These are phyloP conservation scores for Mycena filopes DNA, from an alignment of 768 basidiomycete species.

Conservation along the genomic window DNA sequence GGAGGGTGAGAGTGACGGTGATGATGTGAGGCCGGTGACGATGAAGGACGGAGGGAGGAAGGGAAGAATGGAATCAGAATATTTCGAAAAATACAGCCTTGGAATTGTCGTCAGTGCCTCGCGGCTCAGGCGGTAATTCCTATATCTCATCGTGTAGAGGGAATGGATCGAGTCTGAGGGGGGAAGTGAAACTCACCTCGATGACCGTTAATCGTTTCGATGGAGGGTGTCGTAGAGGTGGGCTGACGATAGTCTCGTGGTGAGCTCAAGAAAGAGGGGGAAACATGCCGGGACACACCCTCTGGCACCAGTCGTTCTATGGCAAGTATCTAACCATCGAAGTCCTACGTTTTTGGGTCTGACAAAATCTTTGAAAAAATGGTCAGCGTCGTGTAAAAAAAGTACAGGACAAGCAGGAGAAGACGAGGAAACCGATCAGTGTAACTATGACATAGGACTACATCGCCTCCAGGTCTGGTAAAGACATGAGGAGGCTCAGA, in stretches of 20 bases:
- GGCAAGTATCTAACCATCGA: too few species aligned
- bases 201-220: too few species aligned
- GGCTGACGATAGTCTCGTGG: too few species aligned
- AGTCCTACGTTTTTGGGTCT: too few species aligned
- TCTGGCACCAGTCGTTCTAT: too few species aligned
- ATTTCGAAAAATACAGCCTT: constrained; percentile 76
- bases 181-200: not conserved
- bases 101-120: constrained; percentile 76
- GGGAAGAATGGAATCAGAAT: constrained; percentile 62
- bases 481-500: too few species aligned
- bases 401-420: not conserved
- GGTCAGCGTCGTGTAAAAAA: too few species aligned
- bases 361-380: too few species aligned
- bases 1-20: not conserved
- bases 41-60: not conserved
- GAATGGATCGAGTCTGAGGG: constrained; percentile 4
- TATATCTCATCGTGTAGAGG: constrained; percentile 63
- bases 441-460: constrained; percentile 86
- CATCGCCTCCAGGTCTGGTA: constrained; percentile 48
- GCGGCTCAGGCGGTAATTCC: constrained; percentile 90
- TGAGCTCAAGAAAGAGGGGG: too few species aligned
- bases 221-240: too few species aligned
- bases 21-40: too few species aligned
- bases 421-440: constrained; percentile 67
- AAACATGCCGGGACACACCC: too few species aligned